These are phyloP conservation scores for Andrographis paniculata DNA, from an alignment of 305 asterid species.

Conservation along the genomic window DNA sequence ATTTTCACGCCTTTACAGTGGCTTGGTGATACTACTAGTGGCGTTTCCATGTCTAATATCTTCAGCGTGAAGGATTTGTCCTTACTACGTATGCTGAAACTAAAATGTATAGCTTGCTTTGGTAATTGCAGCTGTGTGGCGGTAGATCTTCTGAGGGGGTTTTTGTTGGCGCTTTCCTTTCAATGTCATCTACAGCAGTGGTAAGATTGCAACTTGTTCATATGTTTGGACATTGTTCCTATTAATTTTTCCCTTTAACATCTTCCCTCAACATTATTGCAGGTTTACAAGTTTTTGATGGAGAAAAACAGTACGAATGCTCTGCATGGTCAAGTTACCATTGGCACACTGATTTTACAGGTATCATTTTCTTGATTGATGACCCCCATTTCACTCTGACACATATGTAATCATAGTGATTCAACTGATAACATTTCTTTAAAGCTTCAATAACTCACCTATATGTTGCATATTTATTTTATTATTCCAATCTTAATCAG, in stretches of 20 bases:
- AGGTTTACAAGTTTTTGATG: constrained; percentile 93
- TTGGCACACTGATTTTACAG: constrained; percentile 96
- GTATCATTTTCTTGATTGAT: constrained; percentile 32
- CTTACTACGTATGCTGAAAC: constrained; percentile 1
- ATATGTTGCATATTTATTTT: too few species aligned
- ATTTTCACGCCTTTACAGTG: too few species aligned
- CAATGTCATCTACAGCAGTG: constrained; percentile 99
- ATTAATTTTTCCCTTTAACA: background rate
- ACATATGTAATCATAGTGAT: background rate
- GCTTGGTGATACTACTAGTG: background rate
- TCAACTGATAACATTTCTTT: background rate
- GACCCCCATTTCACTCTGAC: constrained; percentile 10
- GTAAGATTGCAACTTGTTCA: constrained; percentile 34
- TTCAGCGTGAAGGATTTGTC: constrained; percentile 3
- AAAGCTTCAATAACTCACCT: background rate
- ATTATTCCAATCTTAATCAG: too few species aligned
- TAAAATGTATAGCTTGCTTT: constrained; percentile 1
- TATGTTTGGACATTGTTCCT: constrained; percentile 17
- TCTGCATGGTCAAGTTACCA: constrained; percentile 97
- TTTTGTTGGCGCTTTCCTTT: constrained; percentile 89
- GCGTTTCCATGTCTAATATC: constrained; percentile 1
- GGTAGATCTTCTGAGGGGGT: constrained; percentile 95
- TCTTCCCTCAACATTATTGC: constrained; percentile 15
- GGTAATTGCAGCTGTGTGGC: constrained; percentile 74
- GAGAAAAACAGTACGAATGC: constrained; percentile 83